Evolutionary conservation across 208 protist genomes (phyloP).

Genomic region (Leishmania arabica): DNA sequence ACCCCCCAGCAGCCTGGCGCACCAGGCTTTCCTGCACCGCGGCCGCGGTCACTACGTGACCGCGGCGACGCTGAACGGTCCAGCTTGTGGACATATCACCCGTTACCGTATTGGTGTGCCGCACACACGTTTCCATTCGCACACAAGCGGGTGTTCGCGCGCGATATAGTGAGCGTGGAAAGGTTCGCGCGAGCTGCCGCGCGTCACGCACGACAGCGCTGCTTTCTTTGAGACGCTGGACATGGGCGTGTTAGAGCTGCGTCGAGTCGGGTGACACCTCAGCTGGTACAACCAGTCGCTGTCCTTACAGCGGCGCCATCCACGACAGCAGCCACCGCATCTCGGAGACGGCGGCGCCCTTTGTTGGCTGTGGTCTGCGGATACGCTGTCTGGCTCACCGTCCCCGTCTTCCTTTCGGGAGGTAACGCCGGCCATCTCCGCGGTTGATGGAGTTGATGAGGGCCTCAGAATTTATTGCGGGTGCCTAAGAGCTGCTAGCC

Average conservation of each 20-base stretch:
- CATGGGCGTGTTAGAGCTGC: slow-evolving; percentile 20
- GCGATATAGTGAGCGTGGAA: neutral
- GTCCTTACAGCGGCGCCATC: neutral
- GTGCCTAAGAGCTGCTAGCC: slow-evolving; percentile 40
- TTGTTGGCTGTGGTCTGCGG: neutral
- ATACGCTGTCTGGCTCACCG: neutral
- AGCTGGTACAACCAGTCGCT: slow-evolving; percentile 26
- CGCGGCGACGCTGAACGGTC: slow-evolving; percentile 9
- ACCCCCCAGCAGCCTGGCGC: slow-evolving; percentile 16
- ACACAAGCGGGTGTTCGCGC: slow-evolving; percentile 13
- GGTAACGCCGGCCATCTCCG: neutral
- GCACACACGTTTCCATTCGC: neutral
- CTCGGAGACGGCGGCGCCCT: neutral
- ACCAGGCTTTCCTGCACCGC: slow-evolving; percentile 28
- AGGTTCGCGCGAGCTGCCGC: neutral
- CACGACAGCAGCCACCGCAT: neutral
- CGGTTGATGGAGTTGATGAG: neutral
- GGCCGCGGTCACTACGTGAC: slow-evolving; percentile 13
- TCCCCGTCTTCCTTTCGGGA: neutral
- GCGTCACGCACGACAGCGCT: slow-evolving; percentile 14
- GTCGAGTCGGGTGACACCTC: slow-evolving; percentile 17
- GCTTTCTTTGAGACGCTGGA: slow-evolving; percentile 16
- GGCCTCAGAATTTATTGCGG: slow-evolving; percentile 27
- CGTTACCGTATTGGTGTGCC: slow-evolving; percentile 7
- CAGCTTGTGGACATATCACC: neutral